Evolutionary conservation across 176 grass and related monocot species (phyloP), one percentile per base, ranked within the genome.

Genomic region (Ensete glaucum): DNA sequence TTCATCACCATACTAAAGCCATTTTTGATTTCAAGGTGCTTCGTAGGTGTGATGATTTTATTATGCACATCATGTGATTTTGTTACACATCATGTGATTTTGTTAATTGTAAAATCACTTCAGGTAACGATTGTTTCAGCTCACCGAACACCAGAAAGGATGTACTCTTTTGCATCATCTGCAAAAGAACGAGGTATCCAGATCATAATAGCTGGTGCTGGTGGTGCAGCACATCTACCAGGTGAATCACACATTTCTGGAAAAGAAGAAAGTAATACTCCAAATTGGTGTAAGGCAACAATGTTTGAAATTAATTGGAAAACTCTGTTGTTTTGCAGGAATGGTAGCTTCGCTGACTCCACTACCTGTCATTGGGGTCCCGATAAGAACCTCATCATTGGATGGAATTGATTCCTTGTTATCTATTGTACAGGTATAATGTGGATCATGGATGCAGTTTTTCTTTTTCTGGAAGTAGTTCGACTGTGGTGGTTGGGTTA

Each of bases 121-220:
- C 80, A 99, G 95, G 72, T 89, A 78, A 99, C 86, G 27, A 80
- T 94, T 91, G 90, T 99, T 79, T 99, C 95, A 10, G 90, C 95
- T 67, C 90, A 99, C 52, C 86, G 88, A 17, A 99, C 90, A 74
- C 81, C 90, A 66, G 84, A 91, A 13, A 90, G 95, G 75, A 89
- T 94, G 95, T 86, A 87, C 72, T 49, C 79, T 76, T 99, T 81
- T 86, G 86, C 90, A 9, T 69, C 53, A 1, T 93, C 90, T 80
- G 85, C 94, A 69, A 89, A 85, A 60, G 88, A 93, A 76, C 88
- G 90, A 52, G 95, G 95, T 2, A 24, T 94, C 52, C 84, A 91
- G 59, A 81, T 99, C 58, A 91, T 94, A 80, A 99, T 99, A 87
- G 86, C 95, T 69, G 90, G 95, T 1, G 95, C 90, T 69, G 90